Conservation (phyloP, 2,329 filamentous ascomycete genomes). For the Tetracladium maxilliforme region DNA sequence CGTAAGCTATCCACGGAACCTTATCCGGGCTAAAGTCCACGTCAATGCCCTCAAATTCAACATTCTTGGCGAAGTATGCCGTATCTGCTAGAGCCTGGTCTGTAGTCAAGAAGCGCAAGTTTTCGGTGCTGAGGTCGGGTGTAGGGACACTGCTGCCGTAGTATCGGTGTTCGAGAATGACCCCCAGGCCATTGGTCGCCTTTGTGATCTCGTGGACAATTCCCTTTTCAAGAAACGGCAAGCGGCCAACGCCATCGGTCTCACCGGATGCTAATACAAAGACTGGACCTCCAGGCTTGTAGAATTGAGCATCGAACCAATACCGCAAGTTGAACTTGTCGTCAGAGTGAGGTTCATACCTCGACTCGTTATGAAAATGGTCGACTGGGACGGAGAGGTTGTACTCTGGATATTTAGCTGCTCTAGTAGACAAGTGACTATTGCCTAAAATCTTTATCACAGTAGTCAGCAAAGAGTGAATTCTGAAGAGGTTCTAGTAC, state of each 20-base stretch:
- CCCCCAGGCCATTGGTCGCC: slow-evolving; percentile 34
- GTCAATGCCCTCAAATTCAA: slow-evolving; percentile 25
- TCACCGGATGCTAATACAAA: slow-evolving; percentile 25
- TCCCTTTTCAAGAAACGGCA: slow-evolving; percentile 23
- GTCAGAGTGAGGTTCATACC: slow-evolving; percentile 23
- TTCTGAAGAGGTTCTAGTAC: too few relatives aligned
- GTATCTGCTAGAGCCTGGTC: slow-evolving; percentile 36
- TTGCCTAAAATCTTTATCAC: too few relatives aligned
- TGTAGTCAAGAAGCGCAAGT: slow-evolving; percentile 31
- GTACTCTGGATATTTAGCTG: too few relatives aligned
- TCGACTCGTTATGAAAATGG: slow-evolving; percentile 24
- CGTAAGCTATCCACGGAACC: slow-evolving; percentile 29
- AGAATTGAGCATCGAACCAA: slow-evolving; percentile 36
- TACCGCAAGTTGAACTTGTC: slow-evolving; percentile 39
- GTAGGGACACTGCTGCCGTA: slow-evolving; percentile 33
- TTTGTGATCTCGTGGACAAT: slow-evolving; percentile 38
- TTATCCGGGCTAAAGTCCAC: slow-evolving; percentile 22
- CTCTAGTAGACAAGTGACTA: too few relatives aligned
- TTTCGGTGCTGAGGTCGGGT: slow-evolving; percentile 29
- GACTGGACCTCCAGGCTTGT: slow-evolving; percentile 35
- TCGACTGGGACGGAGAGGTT: slow-evolving; percentile 22
- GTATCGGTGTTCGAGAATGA: slow-evolving; percentile 36
- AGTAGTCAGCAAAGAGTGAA: too few relatives aligned
- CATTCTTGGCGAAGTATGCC: slow-evolving; percentile 32
- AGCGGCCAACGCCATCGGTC: slow-evolving; percentile 17